Evolutionary conservation across 441 rosid species (phyloP).

Genomic region (Arabidopsis hybrid): DNA sequence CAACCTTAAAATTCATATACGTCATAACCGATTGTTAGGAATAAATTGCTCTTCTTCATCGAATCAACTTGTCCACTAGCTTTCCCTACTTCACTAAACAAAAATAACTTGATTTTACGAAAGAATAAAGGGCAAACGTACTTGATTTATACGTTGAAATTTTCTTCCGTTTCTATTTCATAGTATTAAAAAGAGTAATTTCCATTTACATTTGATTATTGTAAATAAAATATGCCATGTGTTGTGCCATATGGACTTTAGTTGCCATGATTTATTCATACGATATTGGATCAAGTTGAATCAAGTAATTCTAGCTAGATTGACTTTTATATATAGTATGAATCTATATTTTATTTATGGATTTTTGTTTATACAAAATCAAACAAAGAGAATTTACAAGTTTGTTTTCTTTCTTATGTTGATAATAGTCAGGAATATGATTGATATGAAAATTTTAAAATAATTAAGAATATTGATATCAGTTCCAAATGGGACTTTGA

Average conservation of each 20-base stretch:
- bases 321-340: background rate
- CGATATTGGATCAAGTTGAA: background rate
- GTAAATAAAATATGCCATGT: background rate
- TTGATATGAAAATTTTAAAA: background rate
- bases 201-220: conserved; percentile 13
- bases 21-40: conserved; percentile 20
- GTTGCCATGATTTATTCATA: background rate
- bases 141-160: conserved; percentile 19
- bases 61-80: conserved; percentile 37
- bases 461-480: background rate
- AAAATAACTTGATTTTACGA: conserved; percentile 11
- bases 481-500: background rate
- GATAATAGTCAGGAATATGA: background rate
- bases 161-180: background rate
- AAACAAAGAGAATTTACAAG: background rate
- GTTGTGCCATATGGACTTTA: conserved; percentile 1
- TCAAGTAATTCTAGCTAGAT: background rate
- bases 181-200: conserved; percentile 1
- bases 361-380: background rate
- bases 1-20: conserved; percentile 37
- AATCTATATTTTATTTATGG: background rate
- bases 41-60: conserved; percentile 18
- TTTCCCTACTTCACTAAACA: conserved; percentile 18
- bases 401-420: background rate
- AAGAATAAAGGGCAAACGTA: background rate